Evolutionary conservation across 1,139 yeast genomes (phyloP).

Genomic region (Suhomyces taliae): DNA sequence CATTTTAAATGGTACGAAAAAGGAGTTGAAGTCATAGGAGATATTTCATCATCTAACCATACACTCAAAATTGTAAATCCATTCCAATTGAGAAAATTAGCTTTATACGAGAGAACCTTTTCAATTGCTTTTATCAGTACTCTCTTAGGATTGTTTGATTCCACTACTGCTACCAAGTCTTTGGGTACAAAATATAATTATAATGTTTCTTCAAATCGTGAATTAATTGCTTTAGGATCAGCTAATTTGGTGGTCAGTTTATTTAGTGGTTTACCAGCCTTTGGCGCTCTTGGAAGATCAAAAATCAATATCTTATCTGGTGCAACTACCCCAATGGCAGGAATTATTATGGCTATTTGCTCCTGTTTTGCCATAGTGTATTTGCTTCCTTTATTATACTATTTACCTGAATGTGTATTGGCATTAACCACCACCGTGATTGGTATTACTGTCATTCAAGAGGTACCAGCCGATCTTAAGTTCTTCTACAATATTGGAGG

Average conservation of each 20-base stretch:
- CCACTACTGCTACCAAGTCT: constrained; percentile 35
- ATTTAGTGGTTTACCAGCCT: constrained; percentile 35
- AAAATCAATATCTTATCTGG: constrained; percentile 35
- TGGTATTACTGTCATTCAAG: constrained; percentile 37
- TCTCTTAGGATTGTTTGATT: constrained; percentile 35
- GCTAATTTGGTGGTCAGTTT: constrained; percentile 29
- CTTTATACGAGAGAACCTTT: constrained; percentile 25
- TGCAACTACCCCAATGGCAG: constrained; percentile 35
- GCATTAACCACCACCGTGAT: constrained; percentile 37
- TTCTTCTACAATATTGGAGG: constrained; percentile 34
- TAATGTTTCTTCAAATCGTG: constrained; percentile 33
- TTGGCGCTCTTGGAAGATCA: constrained; percentile 40
- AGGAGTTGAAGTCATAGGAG: constrained; percentile 35
- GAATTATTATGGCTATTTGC: constrained; percentile 27
- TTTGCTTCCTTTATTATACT: constrained; percentile 27
- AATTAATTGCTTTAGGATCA: constrained; percentile 33
- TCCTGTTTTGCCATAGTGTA: constrained; percentile 25
- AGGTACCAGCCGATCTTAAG: constrained; percentile 30
- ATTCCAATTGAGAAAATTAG: constrained; percentile 17
- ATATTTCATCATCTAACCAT: constrained; percentile 15
- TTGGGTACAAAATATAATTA: constrained; percentile 33
- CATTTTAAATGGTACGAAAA: constrained; percentile 22
- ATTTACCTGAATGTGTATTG: constrained; percentile 35
- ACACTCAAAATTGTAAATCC: constrained; percentile 24
- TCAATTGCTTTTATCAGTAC: constrained; percentile 33